These are phyloP conservation scores for Pyrenochaeta sp. DNA, from an alignment of 2,329 filamentous ascomycete species.

Conservation along the genomic window DNA sequence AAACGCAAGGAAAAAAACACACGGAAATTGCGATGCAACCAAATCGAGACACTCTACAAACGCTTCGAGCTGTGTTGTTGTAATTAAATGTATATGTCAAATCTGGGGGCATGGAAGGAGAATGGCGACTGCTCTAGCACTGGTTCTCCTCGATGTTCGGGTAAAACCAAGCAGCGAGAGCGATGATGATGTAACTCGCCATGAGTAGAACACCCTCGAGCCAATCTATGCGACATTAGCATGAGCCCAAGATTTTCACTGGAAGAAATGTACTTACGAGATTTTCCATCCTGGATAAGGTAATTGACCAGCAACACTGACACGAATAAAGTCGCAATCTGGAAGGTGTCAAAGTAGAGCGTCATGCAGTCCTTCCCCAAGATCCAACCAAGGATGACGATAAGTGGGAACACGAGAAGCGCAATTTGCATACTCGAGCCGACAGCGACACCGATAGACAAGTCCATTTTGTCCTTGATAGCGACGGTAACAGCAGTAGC, in stretches of 20 bases:
- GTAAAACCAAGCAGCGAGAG: constrained; percentile 65
- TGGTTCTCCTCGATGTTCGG: constrained; percentile 36
- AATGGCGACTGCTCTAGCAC: constrained; percentile 15
- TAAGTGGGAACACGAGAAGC: constrained; percentile 67
- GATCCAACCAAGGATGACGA: constrained; percentile 69
- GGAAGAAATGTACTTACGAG: constrained; percentile 42
- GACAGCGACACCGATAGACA: constrained; percentile 72
- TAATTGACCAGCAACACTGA: constrained; percentile 67
- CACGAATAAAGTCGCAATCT: constrained; percentile 73
- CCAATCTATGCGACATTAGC: constrained; percentile 55
- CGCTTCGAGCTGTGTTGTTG: neutral
- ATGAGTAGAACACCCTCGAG: constrained; percentile 69
- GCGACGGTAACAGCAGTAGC: constrained; percentile 69
- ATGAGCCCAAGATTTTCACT: neutral
- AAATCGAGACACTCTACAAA: neutral
- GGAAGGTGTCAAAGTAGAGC: constrained; percentile 86
- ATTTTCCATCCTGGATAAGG: constrained; percentile 68
- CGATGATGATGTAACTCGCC: constrained; percentile 69
- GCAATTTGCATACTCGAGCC: constrained; percentile 73
- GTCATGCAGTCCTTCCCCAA: constrained; percentile 70
- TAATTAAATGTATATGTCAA: neutral
- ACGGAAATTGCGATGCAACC: neutral
- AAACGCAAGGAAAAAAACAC: neutral
- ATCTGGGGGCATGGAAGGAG: neutral
- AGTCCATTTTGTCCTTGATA: constrained; percentile 73